phyloP scores from a whole-genome alignment of 2,329 filamentous ascomycete genomes.

The Endoconidiophora laricicola region DNA sequence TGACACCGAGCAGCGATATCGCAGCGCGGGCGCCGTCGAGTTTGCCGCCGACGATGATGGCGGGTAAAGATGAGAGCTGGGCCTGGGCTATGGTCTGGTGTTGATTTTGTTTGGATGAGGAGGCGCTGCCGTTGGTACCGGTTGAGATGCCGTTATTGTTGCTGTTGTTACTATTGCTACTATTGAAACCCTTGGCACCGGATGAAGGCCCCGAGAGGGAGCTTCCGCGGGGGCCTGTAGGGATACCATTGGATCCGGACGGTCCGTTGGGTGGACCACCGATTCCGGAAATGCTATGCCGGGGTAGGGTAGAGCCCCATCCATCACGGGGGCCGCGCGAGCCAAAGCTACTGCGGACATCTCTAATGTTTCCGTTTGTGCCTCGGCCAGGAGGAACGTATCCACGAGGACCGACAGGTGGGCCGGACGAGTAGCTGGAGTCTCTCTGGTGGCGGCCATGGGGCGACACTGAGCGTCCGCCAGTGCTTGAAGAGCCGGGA shows the following conservation, averaged over 20 bases:
- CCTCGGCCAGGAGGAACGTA: slow-evolving; percentile 32
- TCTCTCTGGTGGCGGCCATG: slow-evolving; percentile 20
- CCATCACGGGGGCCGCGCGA: slow-evolving; percentile 29
- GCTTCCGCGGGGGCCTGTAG: slow-evolving; percentile 40
- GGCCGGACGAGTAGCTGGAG: slow-evolving; percentile 20
- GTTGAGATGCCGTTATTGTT: background rate
- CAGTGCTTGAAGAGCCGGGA: slow-evolving; percentile 20
- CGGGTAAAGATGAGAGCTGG: slow-evolving; percentile 33
- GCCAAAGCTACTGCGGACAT: slow-evolving; percentile 18
- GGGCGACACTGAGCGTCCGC: slow-evolving; percentile 15
- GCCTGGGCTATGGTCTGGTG: slow-evolving; percentile 33
- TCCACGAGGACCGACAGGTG: slow-evolving; percentile 38
- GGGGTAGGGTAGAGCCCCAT: slow-evolving; percentile 22
- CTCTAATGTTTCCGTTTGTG: background rate
- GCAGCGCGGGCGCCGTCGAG: slow-evolving; percentile 31
- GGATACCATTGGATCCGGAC: slow-evolving; percentile 26
- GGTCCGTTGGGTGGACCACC: slow-evolving; percentile 21
- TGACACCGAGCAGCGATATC: slow-evolving; percentile 28
- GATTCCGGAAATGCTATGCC: slow-evolving; percentile 14
- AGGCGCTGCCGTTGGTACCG: background rate
- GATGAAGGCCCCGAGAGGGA: slow-evolving; percentile 21
- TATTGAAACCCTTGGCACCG: background rate
- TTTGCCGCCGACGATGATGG: slow-evolving; percentile 37
- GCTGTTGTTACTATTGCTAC: background rate
- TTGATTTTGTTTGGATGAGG: slow-evolving; percentile 17